phyloP scores from a whole-genome alignment of 2,329 filamentous ascomycete genomes.

The Pseudocercospora ulei region DNA sequence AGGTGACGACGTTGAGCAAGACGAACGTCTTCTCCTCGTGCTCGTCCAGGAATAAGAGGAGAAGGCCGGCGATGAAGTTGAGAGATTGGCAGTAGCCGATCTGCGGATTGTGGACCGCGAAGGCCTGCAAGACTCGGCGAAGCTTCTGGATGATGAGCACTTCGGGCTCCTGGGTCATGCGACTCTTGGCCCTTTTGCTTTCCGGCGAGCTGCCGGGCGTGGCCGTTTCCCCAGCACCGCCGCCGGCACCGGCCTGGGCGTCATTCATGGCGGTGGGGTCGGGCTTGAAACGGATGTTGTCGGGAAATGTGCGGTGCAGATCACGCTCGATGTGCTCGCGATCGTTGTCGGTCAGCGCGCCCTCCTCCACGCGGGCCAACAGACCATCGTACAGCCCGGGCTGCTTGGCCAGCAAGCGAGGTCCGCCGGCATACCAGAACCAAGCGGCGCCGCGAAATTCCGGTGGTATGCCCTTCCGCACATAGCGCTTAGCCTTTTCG shows the following conservation, averaged over 20 bases:
- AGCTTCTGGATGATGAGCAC: constrained; percentile 71
- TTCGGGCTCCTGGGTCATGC: constrained; percentile 46
- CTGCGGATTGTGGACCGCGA: constrained; percentile 77
- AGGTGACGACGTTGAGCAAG: constrained; percentile 85
- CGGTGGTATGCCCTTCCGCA: constrained; percentile 85
- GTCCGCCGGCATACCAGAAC: constrained; percentile 92
- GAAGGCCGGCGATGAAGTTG: constrained; percentile 83
- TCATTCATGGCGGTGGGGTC: constrained; percentile 35
- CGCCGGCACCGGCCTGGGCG: constrained; percentile 27
- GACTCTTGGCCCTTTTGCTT: constrained; percentile 25
- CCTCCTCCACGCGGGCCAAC: constrained; percentile 55
- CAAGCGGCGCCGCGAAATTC: constrained; percentile 92
- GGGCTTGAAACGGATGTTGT: constrained; percentile 84
- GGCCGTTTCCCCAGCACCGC: constrained; percentile 21
- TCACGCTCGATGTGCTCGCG: constrained; percentile 88
- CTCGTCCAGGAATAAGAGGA: constrained; percentile 68
- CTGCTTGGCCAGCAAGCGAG: constrained; percentile 64
- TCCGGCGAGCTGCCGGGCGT: constrained; percentile 5
- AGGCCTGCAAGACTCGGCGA: constrained; percentile 76
- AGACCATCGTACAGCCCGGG: constrained; percentile 66
- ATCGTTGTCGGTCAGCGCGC: constrained; percentile 56
- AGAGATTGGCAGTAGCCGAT: constrained; percentile 95
- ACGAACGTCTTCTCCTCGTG: constrained; percentile 87
- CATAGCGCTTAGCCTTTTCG: constrained; percentile 76
- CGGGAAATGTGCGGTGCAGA: constrained; percentile 84